Percentiles rank a stretch among this genome's conserved stretches.
Conservation (phyloP, 768 basidiomycete genomes). For the Kwoniella bestiolae region DNA sequence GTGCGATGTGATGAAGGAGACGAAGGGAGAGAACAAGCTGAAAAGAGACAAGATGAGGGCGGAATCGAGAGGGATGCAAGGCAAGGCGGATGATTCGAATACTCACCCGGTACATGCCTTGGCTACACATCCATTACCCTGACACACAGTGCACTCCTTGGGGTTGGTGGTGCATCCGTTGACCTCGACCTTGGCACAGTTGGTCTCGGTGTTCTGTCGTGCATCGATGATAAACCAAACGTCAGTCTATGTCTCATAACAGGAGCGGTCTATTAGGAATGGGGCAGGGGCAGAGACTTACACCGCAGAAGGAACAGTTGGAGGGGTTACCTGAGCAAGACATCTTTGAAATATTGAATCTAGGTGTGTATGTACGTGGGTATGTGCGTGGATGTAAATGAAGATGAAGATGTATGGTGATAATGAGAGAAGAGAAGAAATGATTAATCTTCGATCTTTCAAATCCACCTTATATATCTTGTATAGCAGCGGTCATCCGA, state of each 20-base stretch:
- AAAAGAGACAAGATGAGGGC: too few species aligned
- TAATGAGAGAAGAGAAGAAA: not conserved
- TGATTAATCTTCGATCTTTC: not conserved
- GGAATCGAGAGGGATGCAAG: too few species aligned
- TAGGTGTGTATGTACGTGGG: slow-evolving; percentile 9
- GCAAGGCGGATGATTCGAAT: not conserved
- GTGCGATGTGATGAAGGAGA: not conserved
- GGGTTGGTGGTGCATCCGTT: slow-evolving; percentile 48
- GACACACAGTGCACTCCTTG: slow-evolving; percentile 39
- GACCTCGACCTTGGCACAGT: slow-evolving; percentile 48
- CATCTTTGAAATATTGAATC: slow-evolving; percentile 36
- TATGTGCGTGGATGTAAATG: not conserved
- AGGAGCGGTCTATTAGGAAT: too few species aligned
- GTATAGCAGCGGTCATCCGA: slow-evolving; percentile 1
- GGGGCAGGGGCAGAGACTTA: slow-evolving; percentile 27
- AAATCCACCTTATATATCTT: not conserved
- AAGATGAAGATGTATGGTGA: not conserved
- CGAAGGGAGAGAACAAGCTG: not conserved
- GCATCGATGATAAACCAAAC: not conserved
- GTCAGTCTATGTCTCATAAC: too few species aligned
- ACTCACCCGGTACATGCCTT: slow-evolving; percentile 51
- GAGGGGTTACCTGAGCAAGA: slow-evolving; percentile 49
- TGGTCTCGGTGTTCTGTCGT: slow-evolving; percentile 17
- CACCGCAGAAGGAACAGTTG: slow-evolving; percentile 52
- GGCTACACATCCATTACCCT: slow-evolving; percentile 46